Percentiles rank a stretch among this genome's conserved stretches.
Conservation (phyloP, 2,329 filamentous ascomycete species). For the Aspergillus amoenus region DNA sequence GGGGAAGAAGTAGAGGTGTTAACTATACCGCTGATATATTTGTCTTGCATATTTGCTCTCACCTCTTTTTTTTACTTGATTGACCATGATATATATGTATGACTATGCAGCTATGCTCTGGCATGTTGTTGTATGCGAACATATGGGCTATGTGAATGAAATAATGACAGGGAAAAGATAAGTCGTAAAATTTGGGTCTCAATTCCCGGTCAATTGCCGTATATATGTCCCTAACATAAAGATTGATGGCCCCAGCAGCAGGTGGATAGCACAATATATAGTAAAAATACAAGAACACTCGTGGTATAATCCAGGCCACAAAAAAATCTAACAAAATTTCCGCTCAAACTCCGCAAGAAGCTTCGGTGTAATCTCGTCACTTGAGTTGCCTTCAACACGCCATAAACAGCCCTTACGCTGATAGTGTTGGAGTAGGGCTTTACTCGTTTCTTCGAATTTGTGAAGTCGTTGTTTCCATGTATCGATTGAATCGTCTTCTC, state of each 20-base stretch:
- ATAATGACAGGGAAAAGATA: not conserved
- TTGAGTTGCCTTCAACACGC: conserved; percentile 83
- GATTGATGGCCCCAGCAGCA: not conserved
- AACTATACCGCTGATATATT: not conserved
- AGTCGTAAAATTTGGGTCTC: not conserved
- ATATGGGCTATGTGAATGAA: not conserved
- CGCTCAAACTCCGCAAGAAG: conserved; percentile 78
- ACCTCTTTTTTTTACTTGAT: not conserved
- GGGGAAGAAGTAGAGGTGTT: conserved; percentile 3
- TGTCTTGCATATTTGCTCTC: not conserved
- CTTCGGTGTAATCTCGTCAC: conserved; percentile 93
- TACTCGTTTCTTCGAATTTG: conserved; percentile 84
- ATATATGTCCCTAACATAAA: conserved; percentile 6
- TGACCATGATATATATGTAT: not conserved
- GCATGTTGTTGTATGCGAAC: not conserved
- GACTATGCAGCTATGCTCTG: conserved; percentile 7
- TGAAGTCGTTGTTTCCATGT: conserved; percentile 78
- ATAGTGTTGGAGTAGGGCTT: conserved; percentile 85
- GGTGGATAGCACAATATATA: conserved; percentile 11
- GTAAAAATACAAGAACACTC: conserved; percentile 21
- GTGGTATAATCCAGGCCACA: conserved; percentile 9
- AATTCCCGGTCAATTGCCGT: not conserved
- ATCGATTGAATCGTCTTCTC: conserved; percentile 81
- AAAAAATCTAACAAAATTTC: conserved; percentile 58
- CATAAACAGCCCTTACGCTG: conserved; percentile 78